Percentiles rank a stretch among this genome's conserved stretches.
Conservation (phyloP, 106 monocot genomes). For the Acorus gramineus region DNA sequence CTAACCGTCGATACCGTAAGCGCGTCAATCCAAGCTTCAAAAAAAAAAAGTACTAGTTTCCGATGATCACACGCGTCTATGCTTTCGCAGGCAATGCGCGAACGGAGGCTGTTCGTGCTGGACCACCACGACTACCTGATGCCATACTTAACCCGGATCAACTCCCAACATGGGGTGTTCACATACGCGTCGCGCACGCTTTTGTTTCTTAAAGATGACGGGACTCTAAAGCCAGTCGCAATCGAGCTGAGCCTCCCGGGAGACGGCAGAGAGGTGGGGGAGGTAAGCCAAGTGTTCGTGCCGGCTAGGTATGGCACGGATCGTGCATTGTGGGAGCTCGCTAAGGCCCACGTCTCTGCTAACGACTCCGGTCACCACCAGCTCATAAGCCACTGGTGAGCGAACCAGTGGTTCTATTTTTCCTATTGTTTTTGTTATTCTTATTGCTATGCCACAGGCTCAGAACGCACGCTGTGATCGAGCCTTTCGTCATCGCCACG, state of each 20-base stretch:
- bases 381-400: conserved; percentile 65
- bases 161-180: conserved; percentile 15
- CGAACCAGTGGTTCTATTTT: background rate
- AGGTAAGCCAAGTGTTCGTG: conserved; percentile 38
- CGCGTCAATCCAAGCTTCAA: no score
- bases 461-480: conserved; percentile 53
- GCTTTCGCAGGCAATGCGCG: conserved; percentile 30
- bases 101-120: conserved; percentile 45
- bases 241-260: conserved; percentile 55
- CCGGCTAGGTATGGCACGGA: conserved; percentile 32
- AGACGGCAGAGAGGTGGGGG: conserved; percentile 1
- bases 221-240: conserved; percentile 39
- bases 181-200: conserved; percentile 60
- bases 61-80: no score
- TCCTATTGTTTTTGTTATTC: background rate
- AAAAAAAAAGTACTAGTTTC: no score
- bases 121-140: conserved; percentile 71
- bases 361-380: conserved; percentile 72
- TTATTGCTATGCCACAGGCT: conserved; percentile 20
- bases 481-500: conserved; percentile 70
- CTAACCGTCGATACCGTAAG: conserved; percentile 24
- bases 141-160: conserved; percentile 46
- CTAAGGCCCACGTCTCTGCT: conserved; percentile 51
- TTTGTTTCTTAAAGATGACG: conserved; percentile 33
- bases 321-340: conserved; percentile 42